A percentile compares a stretch with the other conserved stretches of the same genome.
These are phyloP conservation scores for Talaromyces atroroseus DNA, from an alignment of 2,329 filamentous ascomycete species.

Conservation along the genomic window DNA sequence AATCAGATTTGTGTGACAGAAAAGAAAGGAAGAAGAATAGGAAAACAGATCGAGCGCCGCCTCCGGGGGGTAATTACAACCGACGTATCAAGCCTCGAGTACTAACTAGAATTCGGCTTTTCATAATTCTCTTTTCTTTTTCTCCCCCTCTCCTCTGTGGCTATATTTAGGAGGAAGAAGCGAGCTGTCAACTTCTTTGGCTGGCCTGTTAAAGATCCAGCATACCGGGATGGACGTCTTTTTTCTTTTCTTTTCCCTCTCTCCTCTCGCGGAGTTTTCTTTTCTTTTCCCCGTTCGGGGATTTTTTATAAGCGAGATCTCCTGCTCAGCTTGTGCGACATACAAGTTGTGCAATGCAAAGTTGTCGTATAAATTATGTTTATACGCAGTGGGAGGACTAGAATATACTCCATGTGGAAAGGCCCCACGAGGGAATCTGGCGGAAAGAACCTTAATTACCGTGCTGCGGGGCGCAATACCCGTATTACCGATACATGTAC, in stretches of 20 bases:
- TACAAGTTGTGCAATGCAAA: background rate
- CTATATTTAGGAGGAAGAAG: background rate
- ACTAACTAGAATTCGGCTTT: background rate
- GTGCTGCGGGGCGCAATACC: background rate
- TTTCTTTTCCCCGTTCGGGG: background rate
- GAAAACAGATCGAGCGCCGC: background rate
- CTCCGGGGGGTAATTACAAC: background rate
- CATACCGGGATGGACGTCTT: background rate
- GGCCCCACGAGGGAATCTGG: background rate
- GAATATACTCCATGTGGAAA: background rate
- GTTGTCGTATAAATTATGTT: background rate
- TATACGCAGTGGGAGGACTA: too few species aligned
- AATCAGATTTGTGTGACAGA: background rate
- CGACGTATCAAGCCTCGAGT: background rate
- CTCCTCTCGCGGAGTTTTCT: background rate
- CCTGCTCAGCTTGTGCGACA: background rate
- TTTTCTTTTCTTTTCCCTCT: background rate
- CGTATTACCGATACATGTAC: background rate
- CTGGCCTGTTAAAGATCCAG: background rate
- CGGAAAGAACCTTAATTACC: background rate
- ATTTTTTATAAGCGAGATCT: background rate
- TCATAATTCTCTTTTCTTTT: constrained; percentile 1
- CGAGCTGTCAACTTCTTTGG: background rate
- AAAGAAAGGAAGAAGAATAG: background rate
- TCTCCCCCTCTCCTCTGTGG: background rate